A percentile compares a stretch with the other conserved stretches of the same genome.
These are phyloP conservation scores for Plectosphaerella sp. DNA, from an alignment of 2,329 filamentous ascomycete species.

Conservation along the genomic window DNA sequence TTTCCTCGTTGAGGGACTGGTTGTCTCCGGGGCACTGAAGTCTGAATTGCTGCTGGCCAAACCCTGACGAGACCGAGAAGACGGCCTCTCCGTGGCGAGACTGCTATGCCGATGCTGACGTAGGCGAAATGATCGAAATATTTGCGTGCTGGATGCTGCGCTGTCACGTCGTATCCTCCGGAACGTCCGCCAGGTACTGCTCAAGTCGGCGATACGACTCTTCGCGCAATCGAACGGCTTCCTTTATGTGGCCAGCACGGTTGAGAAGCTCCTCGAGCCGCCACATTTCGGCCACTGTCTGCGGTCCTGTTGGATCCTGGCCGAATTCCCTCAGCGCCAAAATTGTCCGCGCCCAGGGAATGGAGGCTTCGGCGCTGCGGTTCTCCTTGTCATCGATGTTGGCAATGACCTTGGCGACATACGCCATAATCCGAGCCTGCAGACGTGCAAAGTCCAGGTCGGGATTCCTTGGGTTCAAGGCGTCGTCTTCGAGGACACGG, in stretches of 20 bases:
- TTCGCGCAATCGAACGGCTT: not conserved
- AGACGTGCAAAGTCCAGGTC: slow-evolving; percentile 1
- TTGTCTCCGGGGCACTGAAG: too few species aligned
- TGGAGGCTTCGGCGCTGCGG: not conserved
- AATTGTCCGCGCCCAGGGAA: slow-evolving; percentile 4
- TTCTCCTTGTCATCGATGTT: slow-evolving; percentile 2
- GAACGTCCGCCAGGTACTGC: not conserved
- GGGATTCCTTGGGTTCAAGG: not conserved
- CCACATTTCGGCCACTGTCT: slow-evolving; percentile 12
- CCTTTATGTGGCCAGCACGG: not conserved
- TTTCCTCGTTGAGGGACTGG: too few species aligned
- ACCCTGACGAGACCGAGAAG: too few species aligned
- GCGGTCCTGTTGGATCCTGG: slow-evolving; percentile 8
- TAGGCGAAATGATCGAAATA: too few species aligned
- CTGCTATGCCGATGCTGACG: too few species aligned
- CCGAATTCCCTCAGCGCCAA: slow-evolving; percentile 11
- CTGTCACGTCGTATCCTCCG: not conserved
- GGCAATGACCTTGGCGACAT: slow-evolving; percentile 3
- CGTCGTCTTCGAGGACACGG: slow-evolving; percentile 1
- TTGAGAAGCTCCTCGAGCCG: slow-evolving; percentile 8
- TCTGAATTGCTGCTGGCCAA: too few species aligned
- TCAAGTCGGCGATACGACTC: not conserved
- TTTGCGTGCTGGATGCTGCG: too few species aligned
- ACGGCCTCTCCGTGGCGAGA: too few species aligned
- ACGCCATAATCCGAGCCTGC: slow-evolving; percentile 7